Conservation (phyloP, 2,329 filamentous ascomycete species). For the Alternaria conjuncta region DNA sequence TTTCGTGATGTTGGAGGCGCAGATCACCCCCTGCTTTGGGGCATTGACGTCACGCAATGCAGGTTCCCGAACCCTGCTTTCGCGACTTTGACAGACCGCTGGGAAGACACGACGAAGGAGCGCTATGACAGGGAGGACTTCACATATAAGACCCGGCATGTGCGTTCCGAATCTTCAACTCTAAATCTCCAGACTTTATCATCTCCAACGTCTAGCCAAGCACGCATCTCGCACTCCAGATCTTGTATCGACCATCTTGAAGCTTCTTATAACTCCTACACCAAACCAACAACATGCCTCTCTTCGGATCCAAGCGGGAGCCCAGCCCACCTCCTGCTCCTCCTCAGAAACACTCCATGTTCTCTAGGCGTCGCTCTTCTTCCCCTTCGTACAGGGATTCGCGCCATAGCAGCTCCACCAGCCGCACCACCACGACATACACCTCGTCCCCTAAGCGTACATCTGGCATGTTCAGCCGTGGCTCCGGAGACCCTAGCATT, state of each 20-base stretch:
- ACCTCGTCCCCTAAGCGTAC: slow-evolving; percentile 36
- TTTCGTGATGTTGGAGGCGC: background rate
- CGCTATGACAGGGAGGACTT: background rate
- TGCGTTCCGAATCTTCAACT: background rate
- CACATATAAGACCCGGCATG: slow-evolving; percentile 3
- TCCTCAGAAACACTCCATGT: slow-evolving; percentile 40
- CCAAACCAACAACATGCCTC: slow-evolving; percentile 35
- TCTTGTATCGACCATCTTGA: background rate
- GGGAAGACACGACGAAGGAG: background rate
- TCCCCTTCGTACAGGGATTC: slow-evolving; percentile 22
- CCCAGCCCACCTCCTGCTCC: slow-evolving; percentile 31
- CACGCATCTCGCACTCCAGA: background rate
- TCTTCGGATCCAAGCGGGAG: slow-evolving; percentile 42
- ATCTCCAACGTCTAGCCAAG: background rate
- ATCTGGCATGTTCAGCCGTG: slow-evolving; percentile 52
- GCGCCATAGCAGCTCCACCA: slow-evolving; percentile 27
- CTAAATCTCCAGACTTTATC: background rate
- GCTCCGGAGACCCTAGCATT: slow-evolving; percentile 67
- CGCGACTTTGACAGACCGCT: background rate
- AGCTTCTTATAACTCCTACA: background rate
- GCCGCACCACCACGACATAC: slow-evolving; percentile 21
- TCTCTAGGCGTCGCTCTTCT: slow-evolving; percentile 47
- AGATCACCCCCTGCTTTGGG: slow-evolving; percentile 11
- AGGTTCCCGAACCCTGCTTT: slow-evolving; percentile 13
- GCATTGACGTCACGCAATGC: slow-evolving; percentile 24